phyloP scores from a whole-genome alignment of 176 grass and related monocot species.

The Raddia guianensis region DNA sequence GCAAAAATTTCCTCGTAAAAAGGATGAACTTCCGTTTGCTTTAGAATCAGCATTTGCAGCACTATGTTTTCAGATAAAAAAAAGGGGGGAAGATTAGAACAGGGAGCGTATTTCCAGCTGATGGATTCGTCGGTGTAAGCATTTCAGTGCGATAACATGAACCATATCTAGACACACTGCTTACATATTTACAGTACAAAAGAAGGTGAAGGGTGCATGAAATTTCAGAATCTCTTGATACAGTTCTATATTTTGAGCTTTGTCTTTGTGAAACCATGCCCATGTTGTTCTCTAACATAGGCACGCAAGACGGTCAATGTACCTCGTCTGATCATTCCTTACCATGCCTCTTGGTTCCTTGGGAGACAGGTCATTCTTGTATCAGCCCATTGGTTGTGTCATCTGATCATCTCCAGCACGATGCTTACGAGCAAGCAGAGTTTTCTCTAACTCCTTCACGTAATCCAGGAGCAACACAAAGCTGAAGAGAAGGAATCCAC shows the following conservation, averaged over 20 bases:
- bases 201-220: background rate
- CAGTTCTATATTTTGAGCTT: background rate
- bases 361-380: background rate
- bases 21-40: too few relatives aligned
- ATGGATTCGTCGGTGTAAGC: background rate
- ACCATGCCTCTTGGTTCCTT: too few relatives aligned
- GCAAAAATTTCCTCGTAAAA: background rate
- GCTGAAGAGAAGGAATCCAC: slow-evolving; percentile 58
- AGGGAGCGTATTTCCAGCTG: background rate
- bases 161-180: background rate
- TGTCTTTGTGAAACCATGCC: background rate
- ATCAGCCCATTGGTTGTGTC: slow-evolving; percentile 8
- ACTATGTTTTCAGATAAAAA: background rate
- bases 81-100: background rate
- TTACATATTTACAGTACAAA: background rate
- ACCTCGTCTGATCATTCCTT: background rate
- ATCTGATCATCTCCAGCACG: slow-evolving; percentile 14
- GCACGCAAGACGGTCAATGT: background rate
- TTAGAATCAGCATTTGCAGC: background rate
- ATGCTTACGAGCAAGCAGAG: slow-evolving; percentile 41
- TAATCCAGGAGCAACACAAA: slow-evolving; percentile 57
- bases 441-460: slow-evolving; percentile 58
- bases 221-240: background rate
- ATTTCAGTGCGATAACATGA: background rate
- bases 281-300: background rate